These are phyloP conservation scores for Cytospora leucostoma DNA, from an alignment of 2,329 filamentous ascomycete genomes.

Conservation along the genomic window DNA sequence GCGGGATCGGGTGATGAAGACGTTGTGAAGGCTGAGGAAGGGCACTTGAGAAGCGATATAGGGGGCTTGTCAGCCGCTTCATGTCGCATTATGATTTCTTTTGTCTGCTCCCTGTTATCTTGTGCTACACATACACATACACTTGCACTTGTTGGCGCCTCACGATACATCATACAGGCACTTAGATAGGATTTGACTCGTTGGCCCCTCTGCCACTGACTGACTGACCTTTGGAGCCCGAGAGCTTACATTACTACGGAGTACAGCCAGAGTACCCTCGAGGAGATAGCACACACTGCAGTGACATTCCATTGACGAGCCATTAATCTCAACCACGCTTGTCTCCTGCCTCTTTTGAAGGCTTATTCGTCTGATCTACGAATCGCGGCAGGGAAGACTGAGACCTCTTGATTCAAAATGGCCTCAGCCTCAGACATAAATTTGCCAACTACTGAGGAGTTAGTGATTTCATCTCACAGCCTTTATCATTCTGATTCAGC, in stretches of 20 bases:
- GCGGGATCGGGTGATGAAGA: neutral
- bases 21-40: neutral
- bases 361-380: conserved; percentile 7
- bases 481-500: neutral
- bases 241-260: neutral
- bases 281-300: conserved; percentile 1
- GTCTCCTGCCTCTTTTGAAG: neutral
- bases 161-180: neutral
- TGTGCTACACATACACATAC: neutral
- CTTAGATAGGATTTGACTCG: neutral
- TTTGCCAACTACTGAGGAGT: conserved; percentile 27
- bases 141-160: neutral
- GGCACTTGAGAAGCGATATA: conserved; percentile 4
- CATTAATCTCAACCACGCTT: conserved; percentile 8
- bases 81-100: neutral
- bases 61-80: conserved; percentile 16
- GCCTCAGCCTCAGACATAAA: conserved; percentile 14
- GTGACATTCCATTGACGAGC: neutral
- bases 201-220: conserved; percentile 10
- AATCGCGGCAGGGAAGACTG: neutral
- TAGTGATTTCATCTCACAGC: conserved; percentile 14
- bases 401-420: conserved; percentile 14
- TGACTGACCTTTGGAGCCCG: conserved; percentile 4
- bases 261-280: neutral
- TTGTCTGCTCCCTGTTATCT: neutral